Base-by-base conservation (phyloP, 768 basidiomycete species). In the Amanita pallidorosea region DNA sequence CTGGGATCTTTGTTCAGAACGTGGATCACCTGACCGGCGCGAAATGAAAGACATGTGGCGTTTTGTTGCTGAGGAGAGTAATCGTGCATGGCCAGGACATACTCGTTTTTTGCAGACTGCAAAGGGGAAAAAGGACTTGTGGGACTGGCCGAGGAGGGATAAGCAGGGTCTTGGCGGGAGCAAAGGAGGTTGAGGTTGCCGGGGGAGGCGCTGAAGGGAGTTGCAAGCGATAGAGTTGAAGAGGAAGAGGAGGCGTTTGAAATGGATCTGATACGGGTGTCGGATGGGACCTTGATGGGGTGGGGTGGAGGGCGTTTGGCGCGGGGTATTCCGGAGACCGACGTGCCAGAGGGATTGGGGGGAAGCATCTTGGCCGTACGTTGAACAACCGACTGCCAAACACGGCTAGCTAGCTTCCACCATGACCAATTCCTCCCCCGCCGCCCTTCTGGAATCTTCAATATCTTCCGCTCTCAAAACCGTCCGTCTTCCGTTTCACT, bases 81-180 rank as follows among this genome's bases (percentile, higher is more conserved):
- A 64, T 96, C 92, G 62, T 98, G 93, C 74, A 95, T 85, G 3
- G 95, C 92, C 20, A 90, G 70, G 4, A 94, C 92, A 64, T 83
- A 91, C 62, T 89, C 88, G 2, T 20, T 33, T 25, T 35, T 38
- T n/a, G 38, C 18, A 18, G 77, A 66, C 29, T 61, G 67, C 2
- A 72, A 58, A 33, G 71, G 73, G 40, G 71, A 61, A 12, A 62
- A 61, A 17, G 71, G 68, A 50, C 68, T 73, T 27, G 63, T 59
- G 5, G 77, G 71, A 44, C 67, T 77, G 13, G 67, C 53, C 22
- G 72, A 70, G 22, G n/a, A 22, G 4, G 37, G 25, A 23, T 20
- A 42, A n/a, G 66, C 62, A 18, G 65, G 56, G 38, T 46, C n/a
- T n/a, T n/a, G 63, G 37, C 46, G 52, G 22, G 61, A 53, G 17